A percentile compares a stretch with the other conserved stretches of the same genome.
Conservation (phyloP, 371 early-diverging fungal genomes). For the Rhizomucor miehei region DNA sequence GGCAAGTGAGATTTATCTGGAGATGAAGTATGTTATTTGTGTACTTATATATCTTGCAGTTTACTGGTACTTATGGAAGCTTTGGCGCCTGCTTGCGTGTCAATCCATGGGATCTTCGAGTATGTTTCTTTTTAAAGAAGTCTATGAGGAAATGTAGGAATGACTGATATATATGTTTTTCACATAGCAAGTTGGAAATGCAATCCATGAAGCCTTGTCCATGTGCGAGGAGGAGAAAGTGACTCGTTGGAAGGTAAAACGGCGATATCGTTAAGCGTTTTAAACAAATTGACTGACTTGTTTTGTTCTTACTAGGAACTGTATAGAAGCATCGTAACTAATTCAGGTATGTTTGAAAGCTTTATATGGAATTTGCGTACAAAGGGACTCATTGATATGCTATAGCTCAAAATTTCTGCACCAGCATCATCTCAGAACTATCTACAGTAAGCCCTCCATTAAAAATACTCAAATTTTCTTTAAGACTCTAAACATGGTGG, state of each 20-base stretch:
- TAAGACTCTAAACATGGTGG: background rate
- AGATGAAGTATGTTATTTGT: background rate
- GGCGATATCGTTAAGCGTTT: constrained; percentile 24
- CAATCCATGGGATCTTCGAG: constrained; percentile 94
- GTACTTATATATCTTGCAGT: constrained; percentile 74
- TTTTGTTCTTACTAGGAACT: too few species aligned
- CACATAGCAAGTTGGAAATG: constrained; percentile 74
- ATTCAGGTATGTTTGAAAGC: constrained; percentile 48
- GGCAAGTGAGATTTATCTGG: constrained; percentile 17
- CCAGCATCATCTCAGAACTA: constrained; percentile 52
- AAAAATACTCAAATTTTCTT: background rate
- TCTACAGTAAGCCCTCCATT: constrained; percentile 18
- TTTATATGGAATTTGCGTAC: constrained; percentile 20
- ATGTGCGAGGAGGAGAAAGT: constrained; percentile 85
- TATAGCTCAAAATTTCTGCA: constrained; percentile 57
- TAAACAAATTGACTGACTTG: too few species aligned
- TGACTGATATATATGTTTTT: constrained; percentile 49
- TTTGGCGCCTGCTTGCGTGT: constrained; percentile 88
- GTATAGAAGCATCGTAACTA: constrained; percentile 63
- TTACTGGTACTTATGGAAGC: constrained; percentile 94
- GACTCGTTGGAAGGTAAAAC: constrained; percentile 75
- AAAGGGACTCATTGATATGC: constrained; percentile 7
- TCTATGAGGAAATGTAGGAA: too few species aligned
- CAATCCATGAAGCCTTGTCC: constrained; percentile 81
- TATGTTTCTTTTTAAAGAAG: too few species aligned